Conservation (phyloP, 768 basidiomycete species). For the Lentinula edodes region DNA sequence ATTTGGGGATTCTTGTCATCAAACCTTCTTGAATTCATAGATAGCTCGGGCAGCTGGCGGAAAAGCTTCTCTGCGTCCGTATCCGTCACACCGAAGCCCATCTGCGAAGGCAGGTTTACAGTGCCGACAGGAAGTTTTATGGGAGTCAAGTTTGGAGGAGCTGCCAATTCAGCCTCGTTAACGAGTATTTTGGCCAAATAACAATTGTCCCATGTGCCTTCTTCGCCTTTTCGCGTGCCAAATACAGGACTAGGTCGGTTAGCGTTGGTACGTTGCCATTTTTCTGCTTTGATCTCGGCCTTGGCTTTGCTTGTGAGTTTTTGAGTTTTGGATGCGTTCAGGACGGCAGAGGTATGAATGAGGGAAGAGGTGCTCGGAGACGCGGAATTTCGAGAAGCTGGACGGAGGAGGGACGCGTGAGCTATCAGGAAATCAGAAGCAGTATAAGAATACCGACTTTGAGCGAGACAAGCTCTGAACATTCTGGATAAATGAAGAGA, state of each 20-base stretch:
- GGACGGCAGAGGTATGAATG: conserved; percentile 45
- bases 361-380: conserved; percentile 27
- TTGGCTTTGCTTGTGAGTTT: conserved; percentile 36
- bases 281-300: conserved; percentile 40
- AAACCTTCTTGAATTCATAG: conserved; percentile 24
- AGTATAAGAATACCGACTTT: conserved; percentile 16
- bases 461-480: conserved; percentile 23
- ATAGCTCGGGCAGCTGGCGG: conserved; percentile 53
- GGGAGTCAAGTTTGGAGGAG: conserved; percentile 17
- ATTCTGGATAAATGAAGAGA: conserved; percentile 8
- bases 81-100: conserved; percentile 63
- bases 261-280: conserved; percentile 27
- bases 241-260: conserved; percentile 62
- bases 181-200: conserved; percentile 63
- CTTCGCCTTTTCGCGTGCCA: conserved; percentile 62
- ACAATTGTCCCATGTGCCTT: conserved; percentile 60
- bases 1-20: conserved; percentile 9
- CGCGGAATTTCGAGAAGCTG: conserved; percentile 33
- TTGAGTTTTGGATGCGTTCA: conserved; percentile 26
- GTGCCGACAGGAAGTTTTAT: conserved; percentile 26
- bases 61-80: conserved; percentile 62
- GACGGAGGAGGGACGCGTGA: background rate
- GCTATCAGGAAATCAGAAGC: background rate
- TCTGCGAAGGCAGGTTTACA: conserved; percentile 43
- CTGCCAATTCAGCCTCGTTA: conserved; percentile 41